A percentile compares a stretch with the other conserved stretches of the same genome.
These are phyloP conservation scores for Darksidea phi DNA, from an alignment of 495 filamentous ascomycete species.

Conservation along the genomic window DNA sequence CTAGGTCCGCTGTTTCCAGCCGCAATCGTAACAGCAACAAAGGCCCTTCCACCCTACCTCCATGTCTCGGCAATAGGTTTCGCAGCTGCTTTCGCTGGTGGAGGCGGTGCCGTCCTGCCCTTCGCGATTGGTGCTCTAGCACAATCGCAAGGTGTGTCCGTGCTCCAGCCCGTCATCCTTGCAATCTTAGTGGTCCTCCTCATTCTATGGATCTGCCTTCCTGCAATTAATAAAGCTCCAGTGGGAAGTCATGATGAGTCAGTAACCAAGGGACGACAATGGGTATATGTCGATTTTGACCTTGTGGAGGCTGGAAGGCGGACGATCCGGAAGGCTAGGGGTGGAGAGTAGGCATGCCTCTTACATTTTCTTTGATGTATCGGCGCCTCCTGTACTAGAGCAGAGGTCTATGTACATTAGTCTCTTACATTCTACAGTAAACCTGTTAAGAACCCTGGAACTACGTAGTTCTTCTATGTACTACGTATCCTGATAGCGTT, in stretches of 20 bases:
- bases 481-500: too few relatives aligned
- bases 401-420: too few relatives aligned
- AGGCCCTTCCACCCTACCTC: slow-evolving; percentile 69
- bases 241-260: not conserved
- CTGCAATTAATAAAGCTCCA: slow-evolving; percentile 4
- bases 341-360: not conserved
- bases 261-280: not conserved
- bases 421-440: too few relatives aligned
- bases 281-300: slow-evolving; percentile 1
- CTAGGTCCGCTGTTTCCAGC: slow-evolving; percentile 64
- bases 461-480: too few relatives aligned
- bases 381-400: too few relatives aligned
- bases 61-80: slow-evolving; percentile 83
- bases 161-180: slow-evolving; percentile 72
- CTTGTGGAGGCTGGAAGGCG: not conserved
- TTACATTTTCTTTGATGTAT: too few relatives aligned
- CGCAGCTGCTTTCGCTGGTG: slow-evolving; percentile 73
- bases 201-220: slow-evolving; percentile 42
- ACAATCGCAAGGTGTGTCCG: slow-evolving; percentile 70
- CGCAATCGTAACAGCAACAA: slow-evolving; percentile 71
- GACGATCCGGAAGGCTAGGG: not conserved
- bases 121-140: slow-evolving; percentile 83
- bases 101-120: slow-evolving; percentile 74
- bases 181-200: slow-evolving; percentile 55
- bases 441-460: too few relatives aligned